These are phyloP conservation scores for Eudorina sp. DNA, from an alignment of 139 green algal species.

Conservation along the genomic window DNA sequence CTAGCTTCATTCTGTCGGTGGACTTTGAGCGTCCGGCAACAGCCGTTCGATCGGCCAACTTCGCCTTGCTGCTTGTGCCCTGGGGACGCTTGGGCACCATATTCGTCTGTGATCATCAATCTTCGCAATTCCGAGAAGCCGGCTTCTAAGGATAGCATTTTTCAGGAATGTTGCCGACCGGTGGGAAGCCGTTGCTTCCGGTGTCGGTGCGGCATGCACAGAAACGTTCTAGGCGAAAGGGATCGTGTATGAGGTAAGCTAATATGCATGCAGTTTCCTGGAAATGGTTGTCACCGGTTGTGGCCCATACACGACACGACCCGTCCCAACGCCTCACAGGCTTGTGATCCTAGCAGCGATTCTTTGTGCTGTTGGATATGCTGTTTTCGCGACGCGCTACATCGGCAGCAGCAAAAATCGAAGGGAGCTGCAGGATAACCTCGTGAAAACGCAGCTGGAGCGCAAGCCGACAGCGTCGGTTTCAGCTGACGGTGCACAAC, in stretches of 20 bases:
- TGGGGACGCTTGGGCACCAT: too few relatives aligned
- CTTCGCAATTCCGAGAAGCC: too few relatives aligned
- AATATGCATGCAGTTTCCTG: too few relatives aligned
- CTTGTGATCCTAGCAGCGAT: conserved; percentile 9
- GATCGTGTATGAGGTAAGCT: conserved; percentile 5
- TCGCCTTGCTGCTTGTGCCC: too few relatives aligned
- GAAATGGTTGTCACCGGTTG: background rate
- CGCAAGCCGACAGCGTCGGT: background rate
- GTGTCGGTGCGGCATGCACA: background rate
- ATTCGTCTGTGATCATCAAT: too few relatives aligned
- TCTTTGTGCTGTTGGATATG: conserved; percentile 14
- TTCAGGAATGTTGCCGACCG: too few relatives aligned
- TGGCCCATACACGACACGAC: background rate
- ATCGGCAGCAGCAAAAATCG: conserved; percentile 21
- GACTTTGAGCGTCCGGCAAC: too few relatives aligned
- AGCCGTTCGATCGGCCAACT: too few relatives aligned
- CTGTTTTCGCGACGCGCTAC: conserved; percentile 19
- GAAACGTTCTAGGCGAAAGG: conserved; percentile 36
- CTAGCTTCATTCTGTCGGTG: too few relatives aligned
- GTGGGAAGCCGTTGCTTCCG: conserved; percentile 9
- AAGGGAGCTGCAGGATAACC: background rate
- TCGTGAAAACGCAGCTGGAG: background rate
- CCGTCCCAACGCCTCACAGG: background rate
- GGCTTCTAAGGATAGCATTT: too few relatives aligned
- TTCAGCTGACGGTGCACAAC: background rate